Evolutionary conservation across 2,329 filamentous ascomycete genomes (phyloP).

Genomic region (Didymella exigua): DNA sequence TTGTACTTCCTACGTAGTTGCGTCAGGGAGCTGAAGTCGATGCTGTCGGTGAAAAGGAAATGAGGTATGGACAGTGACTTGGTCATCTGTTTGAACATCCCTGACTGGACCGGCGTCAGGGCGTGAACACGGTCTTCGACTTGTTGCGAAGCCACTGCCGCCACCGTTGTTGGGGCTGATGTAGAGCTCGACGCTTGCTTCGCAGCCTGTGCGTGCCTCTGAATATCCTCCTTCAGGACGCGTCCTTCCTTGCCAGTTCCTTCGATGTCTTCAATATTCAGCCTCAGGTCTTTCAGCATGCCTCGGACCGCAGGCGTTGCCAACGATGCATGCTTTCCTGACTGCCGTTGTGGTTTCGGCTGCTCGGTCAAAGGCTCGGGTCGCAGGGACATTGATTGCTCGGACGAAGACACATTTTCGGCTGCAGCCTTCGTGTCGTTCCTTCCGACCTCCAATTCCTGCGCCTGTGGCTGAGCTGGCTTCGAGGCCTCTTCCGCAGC

Average conservation of each 20-base stretch:
- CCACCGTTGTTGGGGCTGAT: constrained; percentile 40
- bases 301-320: constrained; percentile 94
- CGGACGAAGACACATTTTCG: constrained; percentile 22
- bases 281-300: constrained; percentile 76
- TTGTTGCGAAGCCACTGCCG: constrained; percentile 24
- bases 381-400: constrained; percentile 28
- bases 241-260: constrained; percentile 91
- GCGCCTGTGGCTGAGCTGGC: constrained; percentile 22
- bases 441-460: constrained; percentile 38
- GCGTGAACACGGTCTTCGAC: constrained; percentile 68
- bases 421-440: constrained; percentile 42
- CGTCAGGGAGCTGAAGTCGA: constrained; percentile 79
- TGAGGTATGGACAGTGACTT: constrained; percentile 88
- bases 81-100: constrained; percentile 99
- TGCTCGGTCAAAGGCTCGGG: constrained; percentile 26
- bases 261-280: constrained; percentile 77
- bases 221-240: constrained; percentile 90
- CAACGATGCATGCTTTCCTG: constrained; percentile 72
- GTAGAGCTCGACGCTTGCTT: constrained; percentile 31
- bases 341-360: constrained; percentile 37
- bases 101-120: constrained; percentile 79
- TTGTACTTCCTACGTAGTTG: constrained; percentile 77
- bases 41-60: constrained; percentile 91
- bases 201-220: constrained; percentile 45
- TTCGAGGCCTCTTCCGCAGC: constrained; percentile 27